phyloP scores from a whole-genome alignment of 257 asterid species.

The Capsicum pubescens region DNA sequence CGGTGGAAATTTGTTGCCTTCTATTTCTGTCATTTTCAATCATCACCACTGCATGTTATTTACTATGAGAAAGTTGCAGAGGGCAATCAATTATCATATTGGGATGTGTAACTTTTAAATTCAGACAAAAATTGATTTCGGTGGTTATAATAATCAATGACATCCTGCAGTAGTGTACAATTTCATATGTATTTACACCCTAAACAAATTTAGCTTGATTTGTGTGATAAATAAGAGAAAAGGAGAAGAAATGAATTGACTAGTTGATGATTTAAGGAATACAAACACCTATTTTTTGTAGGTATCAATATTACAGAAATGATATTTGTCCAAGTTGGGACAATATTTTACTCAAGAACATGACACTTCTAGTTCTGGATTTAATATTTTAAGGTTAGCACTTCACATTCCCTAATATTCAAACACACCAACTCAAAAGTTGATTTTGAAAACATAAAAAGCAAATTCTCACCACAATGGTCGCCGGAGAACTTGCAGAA shows the following conservation, averaged over 20 bases:
- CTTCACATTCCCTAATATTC: background rate
- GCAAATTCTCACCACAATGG: background rate
- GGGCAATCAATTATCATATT: background rate
- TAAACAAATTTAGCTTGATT: constrained; percentile 6
- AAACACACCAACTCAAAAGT: background rate
- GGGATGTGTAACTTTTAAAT: background rate
- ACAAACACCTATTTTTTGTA: background rate
- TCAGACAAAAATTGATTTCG: background rate
- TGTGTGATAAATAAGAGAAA: constrained; percentile 5
- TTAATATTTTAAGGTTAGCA: background rate
- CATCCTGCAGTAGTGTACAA: background rate
- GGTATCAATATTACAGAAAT: background rate
- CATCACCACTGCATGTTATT: background rate
- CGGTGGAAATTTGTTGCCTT: constrained; percentile 1
- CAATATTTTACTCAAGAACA: background rate
- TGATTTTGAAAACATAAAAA: constrained; percentile 12
- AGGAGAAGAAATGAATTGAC: background rate
- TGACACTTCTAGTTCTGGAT: background rate
- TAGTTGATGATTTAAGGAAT: background rate
- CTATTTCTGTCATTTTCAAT: constrained; percentile 29
- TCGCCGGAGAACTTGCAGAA: background rate
- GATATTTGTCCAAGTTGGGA: constrained; percentile 19
- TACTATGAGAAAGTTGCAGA: background rate
- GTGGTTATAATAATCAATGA: background rate
- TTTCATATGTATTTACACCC: background rate